Conservation (phyloP, 352 stramenopile genomes). For the Pilasporangium apinafurcum region DNA sequence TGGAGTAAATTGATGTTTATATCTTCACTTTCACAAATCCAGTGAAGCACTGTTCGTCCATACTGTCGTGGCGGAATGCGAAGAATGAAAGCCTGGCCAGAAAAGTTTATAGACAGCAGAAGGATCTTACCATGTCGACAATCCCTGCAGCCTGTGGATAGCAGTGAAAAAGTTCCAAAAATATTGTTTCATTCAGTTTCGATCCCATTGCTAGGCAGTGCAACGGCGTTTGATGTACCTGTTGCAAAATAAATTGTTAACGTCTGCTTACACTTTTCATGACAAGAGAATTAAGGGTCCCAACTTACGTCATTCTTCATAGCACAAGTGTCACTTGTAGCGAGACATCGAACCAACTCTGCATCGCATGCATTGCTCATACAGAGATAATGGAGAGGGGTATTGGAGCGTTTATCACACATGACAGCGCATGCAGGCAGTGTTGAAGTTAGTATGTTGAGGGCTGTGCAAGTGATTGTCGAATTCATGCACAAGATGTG, state of each 20-base stretch:
- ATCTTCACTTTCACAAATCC: constrained; percentile 30
- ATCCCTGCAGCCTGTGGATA: constrained; percentile 21
- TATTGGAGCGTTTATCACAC: constrained; percentile 30
- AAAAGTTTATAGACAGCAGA: neutral
- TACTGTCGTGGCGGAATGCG: constrained; percentile 13
- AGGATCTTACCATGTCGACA: constrained; percentile 24
- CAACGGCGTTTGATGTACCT: constrained; percentile 38
- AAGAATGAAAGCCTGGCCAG: too few relatives aligned
- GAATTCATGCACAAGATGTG: constrained; percentile 48
- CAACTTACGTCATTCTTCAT: constrained; percentile 30
- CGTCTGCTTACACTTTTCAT: too few relatives aligned
- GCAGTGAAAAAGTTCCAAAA: constrained; percentile 28
- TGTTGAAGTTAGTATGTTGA: constrained; percentile 20
- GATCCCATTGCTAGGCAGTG: constrained; percentile 28
- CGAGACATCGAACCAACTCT: constrained; percentile 34
- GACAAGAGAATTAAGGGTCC: neutral
- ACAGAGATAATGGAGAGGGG: constrained; percentile 53
- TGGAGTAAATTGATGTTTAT: constrained; percentile 20
- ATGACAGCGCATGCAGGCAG: constrained; percentile 24
- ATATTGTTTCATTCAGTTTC: constrained; percentile 18
- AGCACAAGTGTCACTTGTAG: constrained; percentile 17
- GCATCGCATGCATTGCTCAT: constrained; percentile 29
- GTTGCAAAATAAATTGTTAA: neutral
- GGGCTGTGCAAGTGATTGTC: constrained; percentile 28
- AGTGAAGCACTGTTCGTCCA: constrained; percentile 47